Evolutionary conservation across 352 stramenopile genomes (phyloP), one percentile per base, ranked within the genome.

Genomic region (Pythium biforme): DNA sequence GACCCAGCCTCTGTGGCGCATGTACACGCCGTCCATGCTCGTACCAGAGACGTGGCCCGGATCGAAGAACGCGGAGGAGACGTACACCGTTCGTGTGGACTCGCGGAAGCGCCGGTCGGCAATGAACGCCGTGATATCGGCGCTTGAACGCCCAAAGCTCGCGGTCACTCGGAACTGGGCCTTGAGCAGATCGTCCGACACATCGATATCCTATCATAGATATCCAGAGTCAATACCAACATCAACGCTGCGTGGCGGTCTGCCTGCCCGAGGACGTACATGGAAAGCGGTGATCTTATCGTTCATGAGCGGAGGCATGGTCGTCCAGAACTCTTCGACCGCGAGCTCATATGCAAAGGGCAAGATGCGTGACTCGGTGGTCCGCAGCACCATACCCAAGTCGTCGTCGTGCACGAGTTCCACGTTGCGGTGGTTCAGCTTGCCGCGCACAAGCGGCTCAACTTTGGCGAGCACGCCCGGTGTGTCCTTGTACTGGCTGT

Each of bases 261-360:
- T n/a, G n/a, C n/a, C n/a, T n/a, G n/a, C n/a, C n/a, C n/a, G n/a
- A n/a, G n/a, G n/a, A 40, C 55, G 25, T 33, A 55, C 47, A 7
- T 52, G 57, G 15, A 40, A 62, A 12, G 14, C 31, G n/a, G 26
- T n/a, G 15, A 29, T 31, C n/a, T 57, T 25, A 12, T 47, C 45
- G 45, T 22, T 41, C 1, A 45, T 48, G 11, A 34, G 12, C 6
- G 49, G 22, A 2, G 59, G 51, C 12, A 59, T 29, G 20, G 27
- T 25, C 1, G 23, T 23, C 61, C 52, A 68, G 15, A 62, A 34
- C 19, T 49, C 53, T 6, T 59, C 11, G 9, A 40, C 27, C 10
- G 37, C 59, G 12, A 26, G 29, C 22, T 68, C 51, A 6, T 52
- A 68, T 5, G 39, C 31, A 29, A 68, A 68, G 2, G 61, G 61